Evolutionary conservation across 768 basidiomycete species (phyloP).

Genomic region (Steccherinum ochraceum): DNA sequence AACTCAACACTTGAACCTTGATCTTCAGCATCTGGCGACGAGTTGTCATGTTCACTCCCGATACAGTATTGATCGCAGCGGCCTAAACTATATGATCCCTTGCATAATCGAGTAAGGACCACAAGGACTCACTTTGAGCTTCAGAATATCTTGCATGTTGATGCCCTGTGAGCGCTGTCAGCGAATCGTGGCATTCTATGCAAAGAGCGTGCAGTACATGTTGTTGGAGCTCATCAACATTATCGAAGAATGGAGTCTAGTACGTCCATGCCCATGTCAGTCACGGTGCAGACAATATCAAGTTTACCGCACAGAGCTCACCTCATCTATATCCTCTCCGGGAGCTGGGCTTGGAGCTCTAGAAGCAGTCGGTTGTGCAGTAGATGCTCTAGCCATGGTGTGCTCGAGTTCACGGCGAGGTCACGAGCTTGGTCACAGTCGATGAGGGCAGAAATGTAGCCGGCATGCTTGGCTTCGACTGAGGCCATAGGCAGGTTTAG

Average conservation of each 20-base stretch:
- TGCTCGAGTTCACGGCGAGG: no score
- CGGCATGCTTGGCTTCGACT: no score
- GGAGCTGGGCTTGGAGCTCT: constrained; percentile 40
- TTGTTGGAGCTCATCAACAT: constrained; percentile 79
- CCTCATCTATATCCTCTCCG: constrained; percentile 41
- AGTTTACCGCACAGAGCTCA: constrained; percentile 13
- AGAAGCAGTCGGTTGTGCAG: constrained; percentile 39
- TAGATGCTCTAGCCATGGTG: constrained; percentile 34
- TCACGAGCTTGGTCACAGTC: no score
- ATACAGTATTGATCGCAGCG: constrained; percentile 78
- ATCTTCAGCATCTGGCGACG: constrained; percentile 87
- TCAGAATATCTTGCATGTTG: constrained; percentile 91
- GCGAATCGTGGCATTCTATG: constrained; percentile 1
- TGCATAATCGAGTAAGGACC: not conserved
- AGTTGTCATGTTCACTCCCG: constrained; percentile 89
- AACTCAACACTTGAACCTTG: constrained; percentile 47
- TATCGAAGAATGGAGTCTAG: constrained; percentile 64
- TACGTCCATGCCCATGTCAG: not conserved
- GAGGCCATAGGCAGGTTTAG: no score
- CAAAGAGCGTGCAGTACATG: constrained; percentile 50
- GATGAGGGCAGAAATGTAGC: no score
- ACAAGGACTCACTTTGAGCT: constrained; percentile 62
- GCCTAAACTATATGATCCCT: constrained; percentile 35
- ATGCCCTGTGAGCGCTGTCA: constrained; percentile 56
- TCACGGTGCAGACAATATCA: not conserved